Percentiles rank a stretch among this genome's conserved stretches.
Evolutionary conservation across 306 rosid species (phyloP).

Genomic region (Oxytropis ochrocephala): DNA sequence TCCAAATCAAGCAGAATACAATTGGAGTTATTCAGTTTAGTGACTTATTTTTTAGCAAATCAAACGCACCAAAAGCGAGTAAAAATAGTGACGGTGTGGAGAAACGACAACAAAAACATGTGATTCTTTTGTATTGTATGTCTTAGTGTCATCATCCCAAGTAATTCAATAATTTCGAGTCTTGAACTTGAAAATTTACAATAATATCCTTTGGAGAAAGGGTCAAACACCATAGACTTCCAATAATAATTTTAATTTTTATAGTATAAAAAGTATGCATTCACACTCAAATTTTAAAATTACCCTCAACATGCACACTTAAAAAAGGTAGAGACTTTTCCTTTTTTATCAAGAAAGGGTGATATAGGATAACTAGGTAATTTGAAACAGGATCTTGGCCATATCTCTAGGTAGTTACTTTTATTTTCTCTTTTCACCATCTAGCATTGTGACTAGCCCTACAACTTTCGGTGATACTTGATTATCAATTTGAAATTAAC

Average conservation of each 20-base stretch:
- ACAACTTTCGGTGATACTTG: slow-evolving; percentile 60
- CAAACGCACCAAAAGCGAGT: no score
- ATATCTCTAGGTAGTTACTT: not conserved
- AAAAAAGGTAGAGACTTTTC: not conserved
- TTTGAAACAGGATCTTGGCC: not conserved
- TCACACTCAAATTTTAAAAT: not conserved
- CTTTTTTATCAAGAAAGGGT: not conserved
- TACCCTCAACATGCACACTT: not conserved
- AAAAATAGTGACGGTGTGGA: no score
- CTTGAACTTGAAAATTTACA: not conserved
- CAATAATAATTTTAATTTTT: no score
- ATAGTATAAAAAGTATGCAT: no score
- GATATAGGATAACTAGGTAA: not conserved
- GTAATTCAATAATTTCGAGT: not conserved
- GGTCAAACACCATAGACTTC: not conserved
- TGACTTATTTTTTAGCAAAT: no score
- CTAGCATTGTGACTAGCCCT: slow-evolving; percentile 3
- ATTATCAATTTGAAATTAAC: slow-evolving; percentile 33
- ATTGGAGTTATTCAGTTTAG: no score
- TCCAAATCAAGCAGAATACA: no score
- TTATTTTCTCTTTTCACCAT: not conserved
- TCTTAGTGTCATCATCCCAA: not conserved
- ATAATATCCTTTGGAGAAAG: not conserved
- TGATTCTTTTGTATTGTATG: no score
- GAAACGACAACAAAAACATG: no score